phyloP scores from a whole-genome alignment of 805 yeast species.

The Nakazawaea wickerhamii region DNA sequence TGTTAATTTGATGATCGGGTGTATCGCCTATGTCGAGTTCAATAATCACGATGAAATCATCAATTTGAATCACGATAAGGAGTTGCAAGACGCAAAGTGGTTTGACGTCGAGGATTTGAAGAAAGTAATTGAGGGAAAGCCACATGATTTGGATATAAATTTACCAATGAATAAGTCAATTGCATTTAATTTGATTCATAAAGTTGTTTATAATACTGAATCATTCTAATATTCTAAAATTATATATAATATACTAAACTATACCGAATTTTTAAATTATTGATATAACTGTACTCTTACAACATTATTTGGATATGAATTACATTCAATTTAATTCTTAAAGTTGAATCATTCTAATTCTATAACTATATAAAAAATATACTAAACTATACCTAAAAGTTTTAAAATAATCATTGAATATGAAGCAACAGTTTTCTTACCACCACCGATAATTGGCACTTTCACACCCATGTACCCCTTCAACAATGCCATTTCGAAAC shows the following conservation, averaged over 20 bases:
- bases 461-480: slow-evolving; percentile 6
- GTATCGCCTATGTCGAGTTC: slow-evolving; percentile 72
- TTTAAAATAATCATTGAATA: slow-evolving; percentile 2
- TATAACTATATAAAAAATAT: not conserved
- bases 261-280: too few species aligned
- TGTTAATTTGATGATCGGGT: slow-evolving; percentile 88
- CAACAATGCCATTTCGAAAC: slow-evolving; percentile 2
- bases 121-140: slow-evolving; percentile 28
- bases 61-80: slow-evolving; percentile 77
- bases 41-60: slow-evolving; percentile 61
- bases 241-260: too few species aligned
- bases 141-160: slow-evolving; percentile 31
- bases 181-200: slow-evolving; percentile 38
- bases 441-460: slow-evolving; percentile 9
- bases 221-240: not conserved
- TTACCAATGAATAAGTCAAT: slow-evolving; percentile 41
- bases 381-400: slow-evolving; percentile 8
- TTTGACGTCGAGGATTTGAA: slow-evolving; percentile 52
- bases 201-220: slow-evolving; percentile 19
- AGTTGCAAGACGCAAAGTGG: slow-evolving; percentile 84
- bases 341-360: not conserved
- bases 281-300: too few species aligned
- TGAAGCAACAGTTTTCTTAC: slow-evolving; percentile 7
- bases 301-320: not conserved
- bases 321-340: too few species aligned